Evolutionary conservation across 2,329 filamentous ascomycete species (phyloP), one percentile per base, ranked within the genome.

Genomic region (Cucurbitaria berberidis): DNA sequence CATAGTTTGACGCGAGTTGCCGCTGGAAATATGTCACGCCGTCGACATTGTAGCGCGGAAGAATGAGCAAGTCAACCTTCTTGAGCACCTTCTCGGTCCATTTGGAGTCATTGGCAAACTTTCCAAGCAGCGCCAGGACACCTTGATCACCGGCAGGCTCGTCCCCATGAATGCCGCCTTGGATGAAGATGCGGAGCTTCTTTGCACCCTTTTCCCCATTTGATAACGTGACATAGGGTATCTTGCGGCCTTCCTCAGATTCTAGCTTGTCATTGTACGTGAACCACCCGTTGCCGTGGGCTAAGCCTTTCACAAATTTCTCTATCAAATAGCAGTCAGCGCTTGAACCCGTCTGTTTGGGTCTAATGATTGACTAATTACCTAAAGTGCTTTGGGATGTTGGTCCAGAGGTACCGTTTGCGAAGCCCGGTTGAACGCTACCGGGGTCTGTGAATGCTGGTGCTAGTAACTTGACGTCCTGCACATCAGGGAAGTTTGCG

Each of bases 101-200:
- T 1, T 60, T 50, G 8, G 60, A 55, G 36, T 70, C 61, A 5
- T 65, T 55, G 38, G 66, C 57, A 15, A 72, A 55, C 43, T 67
- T 68, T 8, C 68, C 68, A 0, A 72, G 62, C 7, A 71, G 36
- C 0, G 68, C 68, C 5, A 68, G 59, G 7, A 69, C 58, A 2
- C 62, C 62, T 45, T 69, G 64, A 26, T 71, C 65, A 5, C 64
- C 68, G 15, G 64, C 69, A 1, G 68, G 69, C 47, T 71, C 68
- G 19, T 71, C 62, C 2, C 69, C 68, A 32, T 72, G 69, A 3
- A 68, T 59, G 10, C 55, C 67, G 8, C 63, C 67, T 41, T 72
- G 68, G 6, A 71, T 62, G 55, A 62, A 72, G 10, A 72, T 58
- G 7, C 63, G 61, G 8, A 71, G 48, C 22, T 57, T 60, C n/a